phyloP scores from a whole-genome alignment of 2,329 filamentous ascomycete species.

The Diaporthe sp. region DNA sequence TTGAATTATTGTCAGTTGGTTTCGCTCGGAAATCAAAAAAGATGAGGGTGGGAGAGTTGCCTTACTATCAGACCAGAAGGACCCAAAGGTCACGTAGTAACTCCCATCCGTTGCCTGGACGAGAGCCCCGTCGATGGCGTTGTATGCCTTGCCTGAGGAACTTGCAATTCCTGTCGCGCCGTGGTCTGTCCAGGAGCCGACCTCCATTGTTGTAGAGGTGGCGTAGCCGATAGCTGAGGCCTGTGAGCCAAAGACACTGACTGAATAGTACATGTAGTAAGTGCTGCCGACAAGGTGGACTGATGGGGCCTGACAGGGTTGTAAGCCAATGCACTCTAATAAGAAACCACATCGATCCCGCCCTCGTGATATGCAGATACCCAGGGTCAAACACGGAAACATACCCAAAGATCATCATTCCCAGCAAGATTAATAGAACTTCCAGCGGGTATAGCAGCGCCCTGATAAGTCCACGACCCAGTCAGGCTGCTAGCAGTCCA shows the following conservation, averaged over 20 bases:
- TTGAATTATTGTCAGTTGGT: background rate
- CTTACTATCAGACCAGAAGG: conserved; percentile 65
- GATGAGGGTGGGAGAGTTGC: too few relatives aligned
- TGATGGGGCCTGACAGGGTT: conserved; percentile 66
- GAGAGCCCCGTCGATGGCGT: conserved; percentile 65
- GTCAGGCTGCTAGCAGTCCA: conserved; percentile 44
- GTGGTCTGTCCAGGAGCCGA: conserved; percentile 63
- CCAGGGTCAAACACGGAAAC: conserved; percentile 10
- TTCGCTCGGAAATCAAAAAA: too few relatives aligned
- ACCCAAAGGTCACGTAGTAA: conserved; percentile 65
- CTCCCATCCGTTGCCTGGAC: conserved; percentile 47
- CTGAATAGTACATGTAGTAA: conserved; percentile 76
- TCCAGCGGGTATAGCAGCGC: conserved; percentile 50
- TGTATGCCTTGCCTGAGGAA: conserved; percentile 52
- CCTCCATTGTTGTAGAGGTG: conserved; percentile 43
- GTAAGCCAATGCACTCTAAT: background rate
- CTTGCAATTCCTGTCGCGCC: conserved; percentile 59
- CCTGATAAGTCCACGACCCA: conserved; percentile 54
- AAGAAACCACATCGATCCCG: background rate
- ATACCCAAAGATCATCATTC: conserved; percentile 55
- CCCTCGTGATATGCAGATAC: too few relatives aligned
- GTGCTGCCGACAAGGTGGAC: conserved; percentile 64
- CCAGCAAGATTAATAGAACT: conserved; percentile 53
- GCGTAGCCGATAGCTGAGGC: conserved; percentile 69
- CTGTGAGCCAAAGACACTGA: conserved; percentile 71